Evolutionary conservation across 148 eudicot genomes (phyloP).

Genomic region (Cornus kousa): DNA sequence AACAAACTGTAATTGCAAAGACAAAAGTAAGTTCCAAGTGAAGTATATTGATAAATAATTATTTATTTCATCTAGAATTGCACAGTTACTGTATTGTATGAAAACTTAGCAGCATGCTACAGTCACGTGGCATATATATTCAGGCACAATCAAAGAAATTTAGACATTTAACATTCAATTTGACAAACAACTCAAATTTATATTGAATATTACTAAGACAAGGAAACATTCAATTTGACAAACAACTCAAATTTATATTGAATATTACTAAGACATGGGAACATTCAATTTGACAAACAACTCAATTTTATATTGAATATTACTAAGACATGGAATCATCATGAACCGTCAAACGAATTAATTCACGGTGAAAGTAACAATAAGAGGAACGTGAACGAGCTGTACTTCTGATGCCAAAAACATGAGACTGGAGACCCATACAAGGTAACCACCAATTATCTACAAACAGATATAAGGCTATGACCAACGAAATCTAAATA

Average conservation of each 20-base stretch:
- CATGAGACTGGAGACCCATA: too few relatives aligned
- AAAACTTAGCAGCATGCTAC: not conserved
- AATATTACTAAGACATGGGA: too few relatives aligned
- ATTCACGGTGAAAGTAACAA: too few relatives aligned
- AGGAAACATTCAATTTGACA: not conserved
- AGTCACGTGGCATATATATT: not conserved
- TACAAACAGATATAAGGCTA: too few relatives aligned
- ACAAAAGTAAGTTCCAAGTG: not conserved
- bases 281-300: not conserved
- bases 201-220: not conserved
- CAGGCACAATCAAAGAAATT: not conserved
- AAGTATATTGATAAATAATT: not conserved
- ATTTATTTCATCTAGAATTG: not conserved
- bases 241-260: not conserved
- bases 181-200: not conserved
- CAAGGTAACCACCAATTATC: too few relatives aligned
- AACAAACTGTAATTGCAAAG: constrained; percentile 64
- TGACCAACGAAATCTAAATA: too few relatives aligned
- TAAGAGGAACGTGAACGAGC: too few relatives aligned
- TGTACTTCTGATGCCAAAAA: too few relatives aligned
- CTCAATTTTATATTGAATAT: not conserved
- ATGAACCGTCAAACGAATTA: too few relatives aligned
- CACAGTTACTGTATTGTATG: not conserved
- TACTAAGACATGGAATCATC: not conserved
- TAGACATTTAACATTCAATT: not conserved